Evolutionary conservation across 2,329 filamentous ascomycete genomes (phyloP).

Genomic region (Blastomyces parvus): DNA sequence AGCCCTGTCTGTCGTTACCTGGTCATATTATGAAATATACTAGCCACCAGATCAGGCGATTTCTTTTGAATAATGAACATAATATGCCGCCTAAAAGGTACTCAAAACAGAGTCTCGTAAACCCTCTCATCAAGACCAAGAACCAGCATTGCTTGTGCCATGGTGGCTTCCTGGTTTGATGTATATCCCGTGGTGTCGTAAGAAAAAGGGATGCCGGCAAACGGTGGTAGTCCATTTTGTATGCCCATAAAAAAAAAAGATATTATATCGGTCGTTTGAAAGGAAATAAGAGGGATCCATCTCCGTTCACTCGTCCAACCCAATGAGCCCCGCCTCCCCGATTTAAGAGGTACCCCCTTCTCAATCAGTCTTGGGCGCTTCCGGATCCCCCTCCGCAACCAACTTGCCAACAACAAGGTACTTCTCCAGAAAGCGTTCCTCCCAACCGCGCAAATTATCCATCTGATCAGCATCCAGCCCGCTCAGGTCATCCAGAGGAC

Average conservation of each 20-base stretch:
- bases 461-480: constrained; percentile 65
- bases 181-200: not conserved
- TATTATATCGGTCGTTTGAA: not conserved
- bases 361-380: constrained; percentile 19
- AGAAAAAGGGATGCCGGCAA: not conserved
- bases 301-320: not conserved
- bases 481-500: constrained; percentile 65
- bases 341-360: not conserved
- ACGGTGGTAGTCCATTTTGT: not conserved
- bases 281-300: not conserved
- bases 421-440: constrained; percentile 86
- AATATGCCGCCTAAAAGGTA: not conserved
- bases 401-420: constrained; percentile 89
- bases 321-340: not conserved
- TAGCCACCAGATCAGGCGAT: not conserved
- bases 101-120: not conserved
- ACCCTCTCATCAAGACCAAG: not conserved
- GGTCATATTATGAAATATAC: not conserved
- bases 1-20: too few relatives aligned
- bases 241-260: not conserved
- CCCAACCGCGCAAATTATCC: constrained; percentile 81
- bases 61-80: not conserved
- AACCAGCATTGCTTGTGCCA: not conserved
- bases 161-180: not conserved
- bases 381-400: constrained; percentile 52